Percentiles rank a stretch among this genome's conserved stretches.
Conservation (phyloP, 371 early-diverging fungal genomes). For the Mortierella sp. region DNA sequence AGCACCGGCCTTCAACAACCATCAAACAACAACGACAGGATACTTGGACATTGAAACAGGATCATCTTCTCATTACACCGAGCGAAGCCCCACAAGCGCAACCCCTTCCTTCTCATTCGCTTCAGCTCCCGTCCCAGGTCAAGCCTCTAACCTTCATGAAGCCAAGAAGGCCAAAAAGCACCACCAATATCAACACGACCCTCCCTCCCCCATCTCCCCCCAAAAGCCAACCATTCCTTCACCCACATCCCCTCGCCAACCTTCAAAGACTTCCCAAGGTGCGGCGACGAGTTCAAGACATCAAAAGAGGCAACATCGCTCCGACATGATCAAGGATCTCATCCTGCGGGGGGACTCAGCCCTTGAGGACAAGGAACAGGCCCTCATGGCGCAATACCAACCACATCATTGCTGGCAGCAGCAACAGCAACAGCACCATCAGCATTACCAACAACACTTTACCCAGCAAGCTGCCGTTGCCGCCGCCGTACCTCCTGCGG, state of each 20-base stretch:
- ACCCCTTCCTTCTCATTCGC: slow-evolving; percentile 39
- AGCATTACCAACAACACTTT: slow-evolving; percentile 32
- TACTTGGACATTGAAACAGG: background rate
- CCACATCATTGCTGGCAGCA: slow-evolving; percentile 44
- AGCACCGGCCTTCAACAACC: background rate
- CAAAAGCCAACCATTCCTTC: background rate
- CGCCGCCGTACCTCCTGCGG: background rate
- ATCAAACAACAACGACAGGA: background rate
- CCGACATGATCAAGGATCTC: slow-evolving; percentile 48
- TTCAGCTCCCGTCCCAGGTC: slow-evolving; percentile 22
- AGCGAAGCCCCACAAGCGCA: slow-evolving; percentile 16
- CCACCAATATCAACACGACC: background rate
- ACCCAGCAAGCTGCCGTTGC: background rate
- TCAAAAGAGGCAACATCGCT: slow-evolving; percentile 41
- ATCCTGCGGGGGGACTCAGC: slow-evolving; percentile 45
- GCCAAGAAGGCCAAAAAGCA: slow-evolving; percentile 1
- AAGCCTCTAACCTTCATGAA: slow-evolving; percentile 21
- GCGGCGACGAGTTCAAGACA: slow-evolving; percentile 4
- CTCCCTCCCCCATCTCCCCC: slow-evolving; percentile 10
- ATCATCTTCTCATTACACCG: background rate
- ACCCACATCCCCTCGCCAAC: slow-evolving; percentile 10
- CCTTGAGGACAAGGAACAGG: slow-evolving; percentile 49
- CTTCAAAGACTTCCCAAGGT: background rate
- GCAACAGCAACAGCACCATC: slow-evolving; percentile 23
- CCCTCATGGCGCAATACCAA: slow-evolving; percentile 53